Percentiles rank a stretch among this genome's conserved stretches.
Evolutionary conservation across 2,329 filamentous ascomycete species (phyloP).

Genomic region (Sphaerulina populicola): DNA sequence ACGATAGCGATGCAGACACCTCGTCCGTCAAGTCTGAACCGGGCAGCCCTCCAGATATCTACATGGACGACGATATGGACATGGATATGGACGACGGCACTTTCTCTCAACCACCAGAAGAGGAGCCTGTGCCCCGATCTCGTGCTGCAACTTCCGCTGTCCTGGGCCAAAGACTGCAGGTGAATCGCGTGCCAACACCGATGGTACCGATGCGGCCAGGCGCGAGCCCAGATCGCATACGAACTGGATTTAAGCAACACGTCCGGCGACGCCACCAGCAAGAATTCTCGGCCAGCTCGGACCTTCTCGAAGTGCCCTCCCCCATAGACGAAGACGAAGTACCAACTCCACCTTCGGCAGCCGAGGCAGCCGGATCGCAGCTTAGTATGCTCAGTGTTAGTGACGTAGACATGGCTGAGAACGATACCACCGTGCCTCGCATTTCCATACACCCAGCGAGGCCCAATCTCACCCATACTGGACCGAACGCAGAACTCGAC

Average conservation of each 20-base stretch:
- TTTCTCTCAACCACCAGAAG: conserved; percentile 22
- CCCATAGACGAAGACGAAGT: conserved; percentile 33
- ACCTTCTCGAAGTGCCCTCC: conserved; percentile 30
- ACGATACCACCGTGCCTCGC: conserved; percentile 15
- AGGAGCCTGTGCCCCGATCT: conserved; percentile 8
- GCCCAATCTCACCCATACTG: conserved; percentile 12
- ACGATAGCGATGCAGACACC: conserved; percentile 29
- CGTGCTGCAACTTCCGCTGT: conserved; percentile 8
- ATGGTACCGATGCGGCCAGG: conserved; percentile 20
- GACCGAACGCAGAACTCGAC: conserved; percentile 8
- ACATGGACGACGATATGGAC: conserved; percentile 23
- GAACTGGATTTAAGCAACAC: conserved; percentile 21
- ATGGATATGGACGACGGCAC: conserved; percentile 21
- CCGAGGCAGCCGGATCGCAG: conserved; percentile 31
- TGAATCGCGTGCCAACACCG: conserved; percentile 24
- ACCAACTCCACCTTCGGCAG: conserved; percentile 29
- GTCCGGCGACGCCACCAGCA: conserved; percentile 29
- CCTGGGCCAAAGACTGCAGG: conserved; percentile 21
- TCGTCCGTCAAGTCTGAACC: conserved; percentile 30
- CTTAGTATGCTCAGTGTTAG: conserved; percentile 32
- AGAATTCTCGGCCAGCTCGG: conserved; percentile 23
- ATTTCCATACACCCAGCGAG: conserved; percentile 22
- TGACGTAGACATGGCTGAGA: conserved; percentile 32
- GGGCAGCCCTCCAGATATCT: conserved; percentile 27
- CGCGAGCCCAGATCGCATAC: conserved; percentile 18